These are phyloP conservation scores for Globisporangium recalcitrans DNA, from an alignment of 352 stramenopile genomes.

Conservation along the genomic window DNA sequence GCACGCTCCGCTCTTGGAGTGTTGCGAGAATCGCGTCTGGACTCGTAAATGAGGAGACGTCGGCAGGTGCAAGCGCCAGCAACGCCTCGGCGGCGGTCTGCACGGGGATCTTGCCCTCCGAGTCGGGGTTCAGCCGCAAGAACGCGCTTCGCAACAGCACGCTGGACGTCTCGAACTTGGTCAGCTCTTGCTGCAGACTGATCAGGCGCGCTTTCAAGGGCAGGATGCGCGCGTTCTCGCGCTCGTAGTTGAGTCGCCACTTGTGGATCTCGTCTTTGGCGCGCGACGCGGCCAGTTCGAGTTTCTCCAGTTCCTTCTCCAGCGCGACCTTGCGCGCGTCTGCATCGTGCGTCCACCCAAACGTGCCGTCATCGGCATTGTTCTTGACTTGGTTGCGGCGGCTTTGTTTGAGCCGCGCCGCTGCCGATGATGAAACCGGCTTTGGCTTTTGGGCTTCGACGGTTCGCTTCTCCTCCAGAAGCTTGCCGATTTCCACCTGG, in stretches of 20 bases:
- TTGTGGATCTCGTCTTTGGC: constrained; percentile 37
- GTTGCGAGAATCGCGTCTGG: constrained; percentile 14
- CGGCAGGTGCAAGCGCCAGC: constrained; percentile 19
- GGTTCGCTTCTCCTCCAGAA: constrained; percentile 40
- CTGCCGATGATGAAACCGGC: background rate
- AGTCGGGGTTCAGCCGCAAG: constrained; percentile 20
- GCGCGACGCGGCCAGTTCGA: constrained; percentile 28
- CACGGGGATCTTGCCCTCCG: constrained; percentile 11
- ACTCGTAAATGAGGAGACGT: background rate
- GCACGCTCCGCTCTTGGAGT: constrained; percentile 11
- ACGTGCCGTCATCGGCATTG: background rate
- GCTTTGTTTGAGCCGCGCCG: background rate
- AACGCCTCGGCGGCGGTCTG: constrained; percentile 17
- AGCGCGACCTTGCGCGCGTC: constrained; percentile 23
- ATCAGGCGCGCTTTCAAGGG: constrained; percentile 33
- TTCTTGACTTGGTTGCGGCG: background rate
- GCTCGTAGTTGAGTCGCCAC: constrained; percentile 40
- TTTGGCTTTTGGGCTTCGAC: constrained; percentile 20
- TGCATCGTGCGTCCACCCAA: constrained; percentile 1
- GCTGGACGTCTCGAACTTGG: constrained; percentile 21
- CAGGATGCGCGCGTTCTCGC: constrained; percentile 36
- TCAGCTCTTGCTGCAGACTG: constrained; percentile 21
- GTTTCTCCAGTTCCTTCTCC: constrained; percentile 37
- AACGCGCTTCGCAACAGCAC: constrained; percentile 33
- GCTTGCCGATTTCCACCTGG: constrained; percentile 42